Base-by-base conservation (phyloP, 2,329 filamentous ascomycete genomes). In the Colletotrichum coccodes region DNA sequence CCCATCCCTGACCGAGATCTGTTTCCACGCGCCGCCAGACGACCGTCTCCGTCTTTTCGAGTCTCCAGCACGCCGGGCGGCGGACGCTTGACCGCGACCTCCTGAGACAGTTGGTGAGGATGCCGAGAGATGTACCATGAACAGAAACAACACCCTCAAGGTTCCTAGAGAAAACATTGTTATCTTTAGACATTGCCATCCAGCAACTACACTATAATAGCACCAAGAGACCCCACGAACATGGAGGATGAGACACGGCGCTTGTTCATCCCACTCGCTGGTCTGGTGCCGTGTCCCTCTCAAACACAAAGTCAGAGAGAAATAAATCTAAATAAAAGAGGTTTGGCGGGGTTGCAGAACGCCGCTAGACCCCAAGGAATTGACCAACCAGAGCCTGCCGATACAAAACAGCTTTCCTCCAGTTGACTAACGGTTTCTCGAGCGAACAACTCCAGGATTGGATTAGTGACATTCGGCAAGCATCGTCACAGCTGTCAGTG, bases 381-480 rank as follows among this genome's bases (percentile, higher is more conserved):
- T 78, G 76, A 34, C 76, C 76, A 78, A 78, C 78, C 75, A 77
- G 58, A 70, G 60, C 44, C 54, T 65, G 56, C 71, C 71, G 76
- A 78, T 78, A 78, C 63, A 60, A 59, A 67, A 60, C 62, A 32
- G 61, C 66, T 59, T 57, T 57, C 30, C 30, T 61, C 58, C 47
- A 30, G 53, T 66, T 67, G 70, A 70, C 66, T 67, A 64, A 66
- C 56, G 26, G 23, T 50, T 67, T 67, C 30, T 38, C 34, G 44
- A 49, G 7, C 21, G 11, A 34, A 28, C 30, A 40, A 49, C n/a
- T 32, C 14, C 54, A 58, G 54, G 30, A 23, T 7, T 18, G 34
- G 53, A 28, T 42, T 30, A 8, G 53, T 42, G 21, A 28, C 34
- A 40, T 40, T 54, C 6, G 46, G 23, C n/a, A 14, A 3, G 9